These are phyloP conservation scores for Phytophthora constricta DNA, from an alignment of 352 stramenopile genomes.

Conservation along the genomic window DNA sequence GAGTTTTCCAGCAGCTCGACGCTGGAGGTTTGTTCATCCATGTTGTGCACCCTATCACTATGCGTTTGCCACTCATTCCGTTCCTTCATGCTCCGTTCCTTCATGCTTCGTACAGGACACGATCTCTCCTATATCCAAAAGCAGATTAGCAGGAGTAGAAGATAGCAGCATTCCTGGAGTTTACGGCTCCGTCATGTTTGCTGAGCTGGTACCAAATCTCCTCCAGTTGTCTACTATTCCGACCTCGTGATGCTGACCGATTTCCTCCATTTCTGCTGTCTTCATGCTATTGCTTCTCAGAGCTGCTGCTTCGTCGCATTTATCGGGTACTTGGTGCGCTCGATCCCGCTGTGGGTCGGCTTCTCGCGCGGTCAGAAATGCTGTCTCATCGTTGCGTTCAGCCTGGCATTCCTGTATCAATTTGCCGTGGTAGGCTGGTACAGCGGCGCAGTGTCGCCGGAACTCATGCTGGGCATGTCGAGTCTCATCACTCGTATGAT, in stretches of 20 bases:
- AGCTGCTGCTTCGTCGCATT: constrained; percentile 73
- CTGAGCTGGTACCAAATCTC: constrained; percentile 40
- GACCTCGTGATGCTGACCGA: too few relatives aligned
- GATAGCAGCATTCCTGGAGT: constrained; percentile 37
- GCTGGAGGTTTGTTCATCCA: constrained; percentile 9
- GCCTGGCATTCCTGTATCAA: constrained; percentile 52
- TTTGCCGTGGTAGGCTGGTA: constrained; percentile 53
- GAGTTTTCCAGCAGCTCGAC: constrained; percentile 32
- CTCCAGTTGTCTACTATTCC: not conserved
- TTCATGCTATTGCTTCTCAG: constrained; percentile 10
- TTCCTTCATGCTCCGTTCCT: too few relatives aligned
- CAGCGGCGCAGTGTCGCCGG: constrained; percentile 41
- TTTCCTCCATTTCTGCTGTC: not conserved
- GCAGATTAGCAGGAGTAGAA: constrained; percentile 7
- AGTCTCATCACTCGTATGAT: constrained; percentile 76
- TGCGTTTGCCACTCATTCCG: not conserved
- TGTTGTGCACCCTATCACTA: not conserved
- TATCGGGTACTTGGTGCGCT: constrained; percentile 61
- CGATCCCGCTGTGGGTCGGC: constrained; percentile 57
- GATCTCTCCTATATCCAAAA: constrained; percentile 5
- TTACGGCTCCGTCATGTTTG: constrained; percentile 51
- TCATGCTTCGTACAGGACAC: constrained; percentile 9
- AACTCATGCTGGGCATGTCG: constrained; percentile 64
- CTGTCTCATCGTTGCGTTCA: constrained; percentile 56
- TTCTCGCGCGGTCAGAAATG: constrained; percentile 66